Base-by-base conservation (phyloP, 2,329 filamentous ascomycete species). In the Monilinia fructigena region DNA sequence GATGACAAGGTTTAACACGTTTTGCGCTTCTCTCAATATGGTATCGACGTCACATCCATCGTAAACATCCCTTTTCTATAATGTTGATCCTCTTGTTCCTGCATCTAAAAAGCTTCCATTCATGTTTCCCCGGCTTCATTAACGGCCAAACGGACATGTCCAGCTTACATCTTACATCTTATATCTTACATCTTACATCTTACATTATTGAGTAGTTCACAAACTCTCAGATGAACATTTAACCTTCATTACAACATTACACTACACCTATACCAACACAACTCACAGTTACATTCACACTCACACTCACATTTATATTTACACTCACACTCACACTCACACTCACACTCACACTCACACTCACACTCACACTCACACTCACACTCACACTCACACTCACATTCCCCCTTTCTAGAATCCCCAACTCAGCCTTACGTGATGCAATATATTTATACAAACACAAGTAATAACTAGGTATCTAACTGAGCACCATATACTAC, bases 1-100 rank as follows among this genome's bases (percentile, higher is more conserved):
- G 4, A 35, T 8, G n/a, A 42, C 63, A 53, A 50, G 63, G 54
- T 16, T n/a, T 26, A 48, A 31, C 63, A 65, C 63, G 63, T 65
- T 60, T 55, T 59, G 3, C 28, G 23, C 31, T 55, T 10, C 31
- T 65, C 5, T 31, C 12, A 65, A 16, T 20, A 16, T 16, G 35
- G 31, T 18, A 26, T 58, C 55, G 47, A 59, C 63, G 63, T 52
- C 54, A 65, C 63, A 52, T 35, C 18, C n/a, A 28, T 52, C 47
- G 42, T 20, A 48, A 40, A 52, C 31, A 52, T 40, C 16, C 31
- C 59, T 20, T 40, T 61, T 52, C n/a, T 35, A 16, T 8, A 59
- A 35, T 10, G 20, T 42, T 28, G 45, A 23, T 48, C 2, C 12
- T 48, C 20, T 47, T 23, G 56, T 59, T 59, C 56, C 56, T 59